Conservation (phyloP, 768 basidiomycete genomes). For the Scleroderma bovista region DNA sequence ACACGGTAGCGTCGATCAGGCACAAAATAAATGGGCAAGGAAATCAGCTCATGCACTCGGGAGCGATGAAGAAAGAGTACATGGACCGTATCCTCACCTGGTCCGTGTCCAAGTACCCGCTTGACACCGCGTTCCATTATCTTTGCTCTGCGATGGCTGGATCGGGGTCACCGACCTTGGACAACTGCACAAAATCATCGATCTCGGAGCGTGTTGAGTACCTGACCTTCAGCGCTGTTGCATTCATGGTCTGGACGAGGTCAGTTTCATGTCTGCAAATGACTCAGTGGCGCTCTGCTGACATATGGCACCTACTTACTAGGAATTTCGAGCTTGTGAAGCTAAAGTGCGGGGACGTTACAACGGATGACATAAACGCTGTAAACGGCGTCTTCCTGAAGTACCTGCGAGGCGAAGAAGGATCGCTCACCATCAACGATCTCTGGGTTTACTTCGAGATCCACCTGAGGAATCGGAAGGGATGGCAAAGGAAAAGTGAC, state of each 20-base stretch:
- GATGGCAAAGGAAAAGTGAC: slow-evolving; percentile 20
- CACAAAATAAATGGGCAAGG: slow-evolving; percentile 15
- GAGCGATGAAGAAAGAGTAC: slow-evolving; percentile 13
- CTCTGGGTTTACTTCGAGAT: slow-evolving; percentile 16
- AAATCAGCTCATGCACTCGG: slow-evolving; percentile 20
- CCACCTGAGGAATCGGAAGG: slow-evolving; percentile 15
- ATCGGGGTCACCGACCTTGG: not conserved
- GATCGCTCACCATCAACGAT: slow-evolving; percentile 4
- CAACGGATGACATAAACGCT: not conserved
- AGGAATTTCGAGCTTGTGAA: slow-evolving; percentile 30
- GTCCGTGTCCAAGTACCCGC: not conserved
- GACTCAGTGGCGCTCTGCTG: too few species aligned
- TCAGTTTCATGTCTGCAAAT: too few species aligned
- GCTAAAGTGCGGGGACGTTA: slow-evolving; percentile 18
- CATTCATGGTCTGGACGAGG: slow-evolving; percentile 1
- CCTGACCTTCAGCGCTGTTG: not conserved
- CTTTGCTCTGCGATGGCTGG: not conserved
- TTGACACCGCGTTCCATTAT: not conserved
- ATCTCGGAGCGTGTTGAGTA: not conserved
- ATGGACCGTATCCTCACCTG: not conserved
- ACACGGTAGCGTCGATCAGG: slow-evolving; percentile 22
- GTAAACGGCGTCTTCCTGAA: slow-evolving; percentile 1
- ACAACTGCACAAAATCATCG: not conserved
- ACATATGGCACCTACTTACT: not conserved
- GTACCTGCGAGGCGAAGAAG: not conserved